A percentile compares a stretch with the other conserved stretches of the same genome.
These are phyloP conservation scores for Daldinia sp. DNA, from an alignment of 2,329 filamentous ascomycete species.

Conservation along the genomic window DNA sequence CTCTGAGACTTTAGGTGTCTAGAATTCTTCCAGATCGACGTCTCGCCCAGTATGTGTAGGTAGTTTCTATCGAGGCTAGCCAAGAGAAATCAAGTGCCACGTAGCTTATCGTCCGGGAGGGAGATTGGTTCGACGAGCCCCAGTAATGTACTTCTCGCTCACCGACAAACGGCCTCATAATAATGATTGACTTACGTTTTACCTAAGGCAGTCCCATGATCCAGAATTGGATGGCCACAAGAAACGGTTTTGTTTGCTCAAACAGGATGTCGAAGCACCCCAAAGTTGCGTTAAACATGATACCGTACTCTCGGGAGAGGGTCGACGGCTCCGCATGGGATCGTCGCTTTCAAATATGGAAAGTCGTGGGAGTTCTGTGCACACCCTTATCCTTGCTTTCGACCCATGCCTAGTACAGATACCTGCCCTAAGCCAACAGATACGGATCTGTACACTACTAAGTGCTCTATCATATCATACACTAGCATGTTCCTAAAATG, in stretches of 20 bases:
- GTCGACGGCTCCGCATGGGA: slow-evolving; percentile 13
- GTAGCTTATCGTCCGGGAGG: slow-evolving; percentile 35
- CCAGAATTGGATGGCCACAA: slow-evolving; percentile 5
- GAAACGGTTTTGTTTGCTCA: slow-evolving; percentile 22
- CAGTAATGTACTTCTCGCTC: slow-evolving; percentile 11
- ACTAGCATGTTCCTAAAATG: too few species aligned
- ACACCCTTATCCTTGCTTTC: slow-evolving; percentile 19
- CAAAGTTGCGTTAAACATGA: slow-evolving; percentile 17
- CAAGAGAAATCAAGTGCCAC: slow-evolving; percentile 16
- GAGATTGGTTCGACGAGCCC: slow-evolving; percentile 11
- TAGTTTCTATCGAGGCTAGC: slow-evolving; percentile 29
- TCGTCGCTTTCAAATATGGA: slow-evolving; percentile 26
- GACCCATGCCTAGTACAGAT: slow-evolving; percentile 21
- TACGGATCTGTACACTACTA: neutral
- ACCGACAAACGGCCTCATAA: slow-evolving; percentile 14
- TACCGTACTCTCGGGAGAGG: slow-evolving; percentile 29
- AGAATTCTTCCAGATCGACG: slow-evolving; percentile 44
- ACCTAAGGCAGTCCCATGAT: slow-evolving; percentile 12
- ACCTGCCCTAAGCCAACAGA: slow-evolving; percentile 23
- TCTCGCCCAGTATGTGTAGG: slow-evolving; percentile 9
- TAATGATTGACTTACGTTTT: slow-evolving; percentile 17
- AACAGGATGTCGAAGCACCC: slow-evolving; percentile 26
- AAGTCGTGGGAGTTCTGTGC: slow-evolving; percentile 18
- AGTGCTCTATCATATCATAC: neutral
- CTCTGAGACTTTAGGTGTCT: slow-evolving; percentile 37